A percentile compares a stretch with the other conserved stretches of the same genome.
These are phyloP conservation scores for Bacterosira constricta DNA, from an alignment of 108 stramenopile species.

Conservation along the genomic window DNA sequence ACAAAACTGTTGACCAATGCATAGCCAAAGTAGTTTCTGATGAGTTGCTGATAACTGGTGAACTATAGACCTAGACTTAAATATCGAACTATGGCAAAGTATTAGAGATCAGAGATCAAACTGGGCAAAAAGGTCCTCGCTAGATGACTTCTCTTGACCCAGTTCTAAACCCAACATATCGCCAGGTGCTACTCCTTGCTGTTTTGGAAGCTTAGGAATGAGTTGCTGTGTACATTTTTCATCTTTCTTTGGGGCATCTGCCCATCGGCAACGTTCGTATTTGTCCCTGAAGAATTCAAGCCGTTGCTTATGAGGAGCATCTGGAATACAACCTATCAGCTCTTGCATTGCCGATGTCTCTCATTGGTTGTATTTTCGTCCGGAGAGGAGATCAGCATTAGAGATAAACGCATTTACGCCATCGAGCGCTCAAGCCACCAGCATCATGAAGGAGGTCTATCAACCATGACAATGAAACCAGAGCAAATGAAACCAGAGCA, in stretches of 20 bases:
- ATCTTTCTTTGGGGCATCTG: too few relatives aligned
- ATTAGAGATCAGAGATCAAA: neutral
- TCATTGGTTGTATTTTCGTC: constrained; percentile 48
- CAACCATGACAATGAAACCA: neutral
- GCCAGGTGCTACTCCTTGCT: too few relatives aligned
- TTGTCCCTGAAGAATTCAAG: constrained; percentile 38
- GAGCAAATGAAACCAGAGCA: neutral
- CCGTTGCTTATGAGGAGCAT: constrained; percentile 28
- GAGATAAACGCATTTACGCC: neutral
- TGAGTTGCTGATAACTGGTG: constrained; percentile 3
- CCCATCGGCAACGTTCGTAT: constrained; percentile 27
- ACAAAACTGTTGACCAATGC: constrained; percentile 20
- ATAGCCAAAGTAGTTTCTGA: constrained; percentile 3
- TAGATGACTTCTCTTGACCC: neutral
- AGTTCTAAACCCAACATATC: neutral
- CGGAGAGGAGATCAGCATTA: constrained; percentile 21
- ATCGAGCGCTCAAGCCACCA: too few relatives aligned
- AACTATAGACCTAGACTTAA: too few relatives aligned
- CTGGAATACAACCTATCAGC: constrained; percentile 22
- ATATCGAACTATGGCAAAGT: too few relatives aligned
- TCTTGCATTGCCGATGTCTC: constrained; percentile 24
- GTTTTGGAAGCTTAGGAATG: too few relatives aligned
- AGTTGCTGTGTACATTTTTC: too few relatives aligned
- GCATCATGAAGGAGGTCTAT: too few relatives aligned
- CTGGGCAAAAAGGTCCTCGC: neutral